phyloP scores from a whole-genome alignment of 371 early-diverging fungal species.

The Mortierella sp. region DNA sequence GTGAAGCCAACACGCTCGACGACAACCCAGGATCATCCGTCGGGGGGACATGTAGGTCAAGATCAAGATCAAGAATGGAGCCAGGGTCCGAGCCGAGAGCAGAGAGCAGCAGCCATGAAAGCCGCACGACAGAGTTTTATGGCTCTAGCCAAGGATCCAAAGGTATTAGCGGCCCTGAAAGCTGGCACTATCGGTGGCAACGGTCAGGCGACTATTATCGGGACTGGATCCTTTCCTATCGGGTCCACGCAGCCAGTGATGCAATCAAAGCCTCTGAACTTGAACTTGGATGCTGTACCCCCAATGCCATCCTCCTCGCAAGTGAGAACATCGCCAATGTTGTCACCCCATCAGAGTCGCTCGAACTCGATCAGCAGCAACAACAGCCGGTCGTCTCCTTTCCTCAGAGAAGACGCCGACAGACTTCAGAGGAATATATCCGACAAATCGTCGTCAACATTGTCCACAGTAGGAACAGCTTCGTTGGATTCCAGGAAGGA shows the following conservation, averaged over 20 bases:
- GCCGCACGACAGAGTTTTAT: constrained; percentile 53
- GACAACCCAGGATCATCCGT: constrained; percentile 28
- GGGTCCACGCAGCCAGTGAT: constrained; percentile 54
- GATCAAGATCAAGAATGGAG: constrained; percentile 23
- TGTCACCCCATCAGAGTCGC: background rate
- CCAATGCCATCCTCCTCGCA: constrained; percentile 10
- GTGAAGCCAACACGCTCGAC: constrained; percentile 21
- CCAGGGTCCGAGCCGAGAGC: constrained; percentile 47
- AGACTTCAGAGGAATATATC: constrained; percentile 46
- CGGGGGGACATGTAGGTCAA: constrained; percentile 31
- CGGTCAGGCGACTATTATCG: constrained; percentile 58
- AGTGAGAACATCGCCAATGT: constrained; percentile 6
- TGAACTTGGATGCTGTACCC: constrained; percentile 19
- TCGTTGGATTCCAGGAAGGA: constrained; percentile 30
- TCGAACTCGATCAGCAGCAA: constrained; percentile 6
- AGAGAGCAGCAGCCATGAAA: constrained; percentile 48
- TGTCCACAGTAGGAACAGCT: constrained; percentile 31
- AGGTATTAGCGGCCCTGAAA: constrained; percentile 55
- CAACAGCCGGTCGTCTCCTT: background rate
- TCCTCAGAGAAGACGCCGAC: constrained; percentile 25
- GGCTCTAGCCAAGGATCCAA: constrained; percentile 55
- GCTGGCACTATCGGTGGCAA: constrained; percentile 56
- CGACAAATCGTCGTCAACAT: constrained; percentile 37
- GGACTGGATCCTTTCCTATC: constrained; percentile 57
- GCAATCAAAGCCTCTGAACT: constrained; percentile 33